Conservation (phyloP, 2,329 filamentous ascomycete species). For the Chaetomiaceae sp. region DNA sequence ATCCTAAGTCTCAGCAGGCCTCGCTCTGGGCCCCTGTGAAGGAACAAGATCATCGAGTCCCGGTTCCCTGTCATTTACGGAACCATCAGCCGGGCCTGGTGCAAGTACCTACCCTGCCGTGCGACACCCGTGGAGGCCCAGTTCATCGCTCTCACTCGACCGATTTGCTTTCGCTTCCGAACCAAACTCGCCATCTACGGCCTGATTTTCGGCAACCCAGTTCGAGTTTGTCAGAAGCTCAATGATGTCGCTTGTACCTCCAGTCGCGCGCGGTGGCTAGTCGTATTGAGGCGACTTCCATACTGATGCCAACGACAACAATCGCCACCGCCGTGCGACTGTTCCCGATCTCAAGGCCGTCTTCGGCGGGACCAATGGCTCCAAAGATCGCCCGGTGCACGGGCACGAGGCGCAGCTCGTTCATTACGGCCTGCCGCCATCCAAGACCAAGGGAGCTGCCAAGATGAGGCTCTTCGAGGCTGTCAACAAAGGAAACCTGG, state of each 20-base stretch:
- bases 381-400: constrained; percentile 50
- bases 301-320: constrained; percentile 39
- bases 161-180: neutral
- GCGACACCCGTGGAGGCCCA: neutral
- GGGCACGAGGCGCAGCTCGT: constrained; percentile 61
- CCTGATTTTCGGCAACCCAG: neutral
- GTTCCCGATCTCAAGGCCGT: constrained; percentile 41
- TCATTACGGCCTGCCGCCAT: constrained; percentile 56
- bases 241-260: constrained; percentile 26
- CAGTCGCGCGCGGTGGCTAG: constrained; percentile 37
- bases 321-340: constrained; percentile 44
- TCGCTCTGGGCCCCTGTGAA: too few relatives aligned
- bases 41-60: too few relatives aligned
- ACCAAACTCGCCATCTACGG: neutral
- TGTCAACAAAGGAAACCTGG: constrained; percentile 44
- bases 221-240: neutral
- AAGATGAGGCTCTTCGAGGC: constrained; percentile 57
- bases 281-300: constrained; percentile 42
- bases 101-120: neutral
- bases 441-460: constrained; percentile 55
- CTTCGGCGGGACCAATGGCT: constrained; percentile 38
- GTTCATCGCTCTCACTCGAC: neutral
- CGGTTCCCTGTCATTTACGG: too few relatives aligned
- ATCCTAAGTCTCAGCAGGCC: too few relatives aligned
- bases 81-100: too few relatives aligned